Evolutionary conservation across 768 basidiomycete genomes (phyloP).

Genomic region (Tricholoma bakamatsutake): DNA sequence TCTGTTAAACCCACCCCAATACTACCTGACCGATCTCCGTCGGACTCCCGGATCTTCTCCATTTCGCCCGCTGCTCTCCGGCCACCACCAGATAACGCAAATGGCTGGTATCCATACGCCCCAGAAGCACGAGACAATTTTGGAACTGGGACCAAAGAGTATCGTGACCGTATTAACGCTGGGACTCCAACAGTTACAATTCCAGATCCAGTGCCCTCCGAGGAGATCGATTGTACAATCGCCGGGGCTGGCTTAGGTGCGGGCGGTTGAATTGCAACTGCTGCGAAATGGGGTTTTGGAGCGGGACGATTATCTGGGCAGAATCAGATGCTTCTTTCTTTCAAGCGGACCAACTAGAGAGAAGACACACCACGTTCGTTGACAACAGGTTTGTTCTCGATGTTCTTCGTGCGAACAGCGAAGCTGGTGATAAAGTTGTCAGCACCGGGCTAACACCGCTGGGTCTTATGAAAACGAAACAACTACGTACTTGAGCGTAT

Average conservation of each 20-base stretch:
- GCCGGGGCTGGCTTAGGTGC: conserved; percentile 41
- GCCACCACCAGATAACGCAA: conserved; percentile 25
- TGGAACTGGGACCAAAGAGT: conserved; percentile 33
- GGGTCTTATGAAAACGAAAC: background rate
- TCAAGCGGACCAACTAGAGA: background rate
- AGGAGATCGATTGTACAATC: conserved; percentile 36
- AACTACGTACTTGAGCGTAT: conserved; percentile 74
- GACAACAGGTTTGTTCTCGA: conserved; percentile 77
- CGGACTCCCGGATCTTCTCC: conserved; percentile 22
- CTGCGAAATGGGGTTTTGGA: conserved; percentile 62
- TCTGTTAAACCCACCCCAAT: conserved; percentile 45
- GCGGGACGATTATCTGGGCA: conserved; percentile 51
- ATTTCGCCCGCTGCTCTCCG: conserved; percentile 9
- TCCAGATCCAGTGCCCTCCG: conserved; percentile 24
- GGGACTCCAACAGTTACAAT: background rate
- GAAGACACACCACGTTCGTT: conserved; percentile 62
- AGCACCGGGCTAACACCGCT: background rate
- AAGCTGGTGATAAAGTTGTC: conserved; percentile 37
- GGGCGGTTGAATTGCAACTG: conserved; percentile 39
- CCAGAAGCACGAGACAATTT: conserved; percentile 30
- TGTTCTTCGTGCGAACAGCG: conserved; percentile 77
- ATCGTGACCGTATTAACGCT: conserved; percentile 21
- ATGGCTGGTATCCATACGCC: conserved; percentile 30
- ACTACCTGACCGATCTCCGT: conserved; percentile 27
- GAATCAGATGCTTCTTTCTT: conserved; percentile 1